phyloP scores from a whole-genome alignment of 805 yeast genomes.

The Metschnikowia aberdeeniae region DNA sequence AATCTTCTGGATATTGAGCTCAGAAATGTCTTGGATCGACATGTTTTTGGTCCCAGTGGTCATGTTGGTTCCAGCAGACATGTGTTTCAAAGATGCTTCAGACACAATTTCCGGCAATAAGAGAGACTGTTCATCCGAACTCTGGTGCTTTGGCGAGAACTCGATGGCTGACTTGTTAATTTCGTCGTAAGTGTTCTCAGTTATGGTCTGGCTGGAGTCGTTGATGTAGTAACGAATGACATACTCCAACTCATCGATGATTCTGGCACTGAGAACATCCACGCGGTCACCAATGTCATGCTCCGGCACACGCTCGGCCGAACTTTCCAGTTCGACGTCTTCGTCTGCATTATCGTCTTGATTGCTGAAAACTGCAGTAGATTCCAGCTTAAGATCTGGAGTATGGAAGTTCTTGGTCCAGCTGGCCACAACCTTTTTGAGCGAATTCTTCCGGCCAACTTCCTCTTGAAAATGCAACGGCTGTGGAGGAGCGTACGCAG shows the following conservation, averaged over 20 bases:
- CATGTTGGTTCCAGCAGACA: not conserved
- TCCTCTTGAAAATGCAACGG: constrained; percentile 13
- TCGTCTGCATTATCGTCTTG: constrained; percentile 13
- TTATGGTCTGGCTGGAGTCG: constrained; percentile 10
- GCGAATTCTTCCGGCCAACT: constrained; percentile 29
- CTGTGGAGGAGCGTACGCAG: not conserved
- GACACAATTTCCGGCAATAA: not conserved
- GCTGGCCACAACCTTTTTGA: constrained; percentile 37
- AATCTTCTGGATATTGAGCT: constrained; percentile 34
- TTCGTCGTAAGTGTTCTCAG: constrained; percentile 9
- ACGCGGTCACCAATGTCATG: constrained; percentile 35
- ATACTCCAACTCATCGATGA: constrained; percentile 63
- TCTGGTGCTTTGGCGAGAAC: constrained; percentile 4
- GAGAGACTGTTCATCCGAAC: not conserved
- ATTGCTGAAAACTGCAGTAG: not conserved
- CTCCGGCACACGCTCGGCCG: not conserved
- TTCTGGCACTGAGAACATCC: constrained; percentile 67
- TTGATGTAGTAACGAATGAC: constrained; percentile 43
- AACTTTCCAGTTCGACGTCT: constrained; percentile 13
- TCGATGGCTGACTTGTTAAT: constrained; percentile 8
- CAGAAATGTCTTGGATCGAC: constrained; percentile 37
- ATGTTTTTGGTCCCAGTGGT: constrained; percentile 11
- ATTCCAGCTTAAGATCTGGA: constrained; percentile 6
- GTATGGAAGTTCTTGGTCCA: constrained; percentile 36
- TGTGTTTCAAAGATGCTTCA: not conserved